Evolutionary conservation across 495 filamentous ascomycete genomes (phyloP).

Genomic region (Penicillium antarcticum): DNA sequence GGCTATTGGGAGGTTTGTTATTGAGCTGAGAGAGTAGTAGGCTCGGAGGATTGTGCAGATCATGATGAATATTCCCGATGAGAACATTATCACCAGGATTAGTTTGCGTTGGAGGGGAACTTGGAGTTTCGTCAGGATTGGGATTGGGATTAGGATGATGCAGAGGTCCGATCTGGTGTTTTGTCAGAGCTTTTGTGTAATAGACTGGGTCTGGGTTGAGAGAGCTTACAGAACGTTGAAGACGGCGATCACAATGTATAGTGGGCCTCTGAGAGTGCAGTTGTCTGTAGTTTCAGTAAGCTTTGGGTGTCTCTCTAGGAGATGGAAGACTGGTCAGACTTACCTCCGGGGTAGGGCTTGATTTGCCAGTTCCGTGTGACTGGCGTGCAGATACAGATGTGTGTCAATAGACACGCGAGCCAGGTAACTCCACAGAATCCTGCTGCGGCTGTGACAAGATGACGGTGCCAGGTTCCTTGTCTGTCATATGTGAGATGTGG

Average conservation of each 20-base stretch:
- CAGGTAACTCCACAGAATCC: slow-evolving; percentile 42
- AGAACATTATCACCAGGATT: slow-evolving; percentile 20
- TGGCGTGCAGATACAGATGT: slow-evolving; percentile 44
- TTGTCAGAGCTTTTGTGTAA: neutral
- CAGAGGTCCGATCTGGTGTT: slow-evolving; percentile 16
- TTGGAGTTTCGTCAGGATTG: slow-evolving; percentile 23
- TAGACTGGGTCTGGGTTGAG: neutral
- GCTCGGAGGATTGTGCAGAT: slow-evolving; percentile 23
- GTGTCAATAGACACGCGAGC: slow-evolving; percentile 41
- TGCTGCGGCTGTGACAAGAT: slow-evolving; percentile 11
- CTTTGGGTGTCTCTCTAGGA: neutral
- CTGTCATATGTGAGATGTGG: neutral
- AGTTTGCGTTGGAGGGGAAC: slow-evolving; percentile 20
- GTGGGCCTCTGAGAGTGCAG: slow-evolving; percentile 20
- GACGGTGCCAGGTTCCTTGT: slow-evolving; percentile 16
- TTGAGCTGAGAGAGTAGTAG: slow-evolving; percentile 21
- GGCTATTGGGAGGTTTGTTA: slow-evolving; percentile 15
- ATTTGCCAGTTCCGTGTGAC: slow-evolving; percentile 49
- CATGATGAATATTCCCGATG: slow-evolving; percentile 29
- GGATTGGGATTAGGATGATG: slow-evolving; percentile 20
- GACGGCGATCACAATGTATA: slow-evolving; percentile 19
- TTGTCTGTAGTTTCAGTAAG: slow-evolving; percentile 8
- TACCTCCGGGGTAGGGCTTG: slow-evolving; percentile 43
- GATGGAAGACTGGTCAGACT: neutral
- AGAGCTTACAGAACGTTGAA: slow-evolving; percentile 19